Evolutionary conservation across 1,284 basidiomycete genomes (phyloP).

Genomic region (Abortiporus biennis): DNA sequence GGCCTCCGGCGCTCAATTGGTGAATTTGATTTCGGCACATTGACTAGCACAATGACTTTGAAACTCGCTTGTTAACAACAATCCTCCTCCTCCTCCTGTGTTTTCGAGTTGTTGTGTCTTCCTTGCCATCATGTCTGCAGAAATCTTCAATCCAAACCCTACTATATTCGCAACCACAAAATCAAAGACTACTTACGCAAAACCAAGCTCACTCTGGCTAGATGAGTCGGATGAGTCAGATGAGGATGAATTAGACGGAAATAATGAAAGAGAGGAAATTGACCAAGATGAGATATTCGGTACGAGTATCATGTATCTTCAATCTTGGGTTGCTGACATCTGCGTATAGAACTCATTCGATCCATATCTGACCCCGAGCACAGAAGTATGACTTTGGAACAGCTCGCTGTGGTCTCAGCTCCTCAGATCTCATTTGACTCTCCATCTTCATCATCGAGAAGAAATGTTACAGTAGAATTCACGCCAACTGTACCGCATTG

Average conservation of each 20-base stretch:
- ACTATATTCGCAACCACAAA: constrained; percentile 26
- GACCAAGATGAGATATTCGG: constrained; percentile 51
- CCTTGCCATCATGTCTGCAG: constrained; percentile 29
- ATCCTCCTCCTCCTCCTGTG: too few species aligned
- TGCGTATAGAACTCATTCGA: constrained; percentile 73
- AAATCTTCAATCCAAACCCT: constrained; percentile 32
- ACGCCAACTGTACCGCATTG: constrained; percentile 99
- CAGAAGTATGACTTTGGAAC: constrained; percentile 90
- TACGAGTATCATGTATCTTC: too few species aligned
- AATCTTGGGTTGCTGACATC: neutral
- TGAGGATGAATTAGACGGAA: constrained; percentile 20
- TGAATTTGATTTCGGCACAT: too few species aligned
- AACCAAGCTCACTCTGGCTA: constrained; percentile 27
- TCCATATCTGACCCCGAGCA: constrained; percentile 97
- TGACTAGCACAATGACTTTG: too few species aligned
- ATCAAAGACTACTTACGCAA: constrained; percentile 18
- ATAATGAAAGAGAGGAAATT: constrained; percentile 35
- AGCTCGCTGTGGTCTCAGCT: constrained; percentile 91
- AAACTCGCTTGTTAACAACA: too few species aligned
- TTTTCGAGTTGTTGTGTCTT: too few species aligned
- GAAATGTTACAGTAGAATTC: constrained; percentile 73
- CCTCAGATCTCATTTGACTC: constrained; percentile 74
- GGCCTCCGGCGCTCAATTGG: too few species aligned
- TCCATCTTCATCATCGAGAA: neutral
- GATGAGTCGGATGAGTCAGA: constrained; percentile 22